A percentile compares a stretch with the other conserved stretches of the same genome.
Evolutionary conservation across 805 yeast genomes (phyloP).

Genomic region (Candida vartiovaarae): DNA sequence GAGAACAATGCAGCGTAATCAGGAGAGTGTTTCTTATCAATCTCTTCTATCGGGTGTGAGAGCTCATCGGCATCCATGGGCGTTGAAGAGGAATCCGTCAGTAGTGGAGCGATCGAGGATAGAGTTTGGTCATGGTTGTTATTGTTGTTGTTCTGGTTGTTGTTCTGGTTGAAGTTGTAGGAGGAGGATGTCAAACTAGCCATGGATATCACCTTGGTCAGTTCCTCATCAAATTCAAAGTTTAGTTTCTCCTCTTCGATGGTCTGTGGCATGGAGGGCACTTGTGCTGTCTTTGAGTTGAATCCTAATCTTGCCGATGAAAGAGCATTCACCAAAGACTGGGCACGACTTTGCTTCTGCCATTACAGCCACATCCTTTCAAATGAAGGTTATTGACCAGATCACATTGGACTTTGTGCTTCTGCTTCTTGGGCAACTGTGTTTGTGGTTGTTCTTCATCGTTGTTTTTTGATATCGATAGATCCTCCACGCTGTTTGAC

Average conservation of each 20-base stretch:
- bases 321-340: slow-evolving; percentile 18
- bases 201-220: slow-evolving; percentile 18
- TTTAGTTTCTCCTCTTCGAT: slow-evolving; percentile 4
- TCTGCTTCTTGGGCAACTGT: background rate
- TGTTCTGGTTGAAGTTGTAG: slow-evolving; percentile 16
- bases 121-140: background rate
- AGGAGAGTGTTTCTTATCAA: slow-evolving; percentile 19
- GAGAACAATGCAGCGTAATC: slow-evolving; percentile 27
- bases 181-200: slow-evolving; percentile 19
- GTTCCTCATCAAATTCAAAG: slow-evolving; percentile 19
- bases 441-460: background rate
- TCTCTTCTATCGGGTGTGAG: background rate
- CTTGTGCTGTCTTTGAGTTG: slow-evolving; percentile 2
- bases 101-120: background rate
- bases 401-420: background rate
- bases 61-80: background rate
- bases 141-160: slow-evolving; percentile 1
- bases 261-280: background rate
- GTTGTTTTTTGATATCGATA: slow-evolving; percentile 5
- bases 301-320: slow-evolving; percentile 20
- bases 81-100: background rate
- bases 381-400: slow-evolving; percentile 7
- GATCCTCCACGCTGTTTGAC: slow-evolving; percentile 14
- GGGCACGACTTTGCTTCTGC: slow-evolving; percentile 16
- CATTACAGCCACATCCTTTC: slow-evolving; percentile 11